phyloP scores from a whole-genome alignment of 805 yeast species.

The Lipomyces yamadae region DNA sequence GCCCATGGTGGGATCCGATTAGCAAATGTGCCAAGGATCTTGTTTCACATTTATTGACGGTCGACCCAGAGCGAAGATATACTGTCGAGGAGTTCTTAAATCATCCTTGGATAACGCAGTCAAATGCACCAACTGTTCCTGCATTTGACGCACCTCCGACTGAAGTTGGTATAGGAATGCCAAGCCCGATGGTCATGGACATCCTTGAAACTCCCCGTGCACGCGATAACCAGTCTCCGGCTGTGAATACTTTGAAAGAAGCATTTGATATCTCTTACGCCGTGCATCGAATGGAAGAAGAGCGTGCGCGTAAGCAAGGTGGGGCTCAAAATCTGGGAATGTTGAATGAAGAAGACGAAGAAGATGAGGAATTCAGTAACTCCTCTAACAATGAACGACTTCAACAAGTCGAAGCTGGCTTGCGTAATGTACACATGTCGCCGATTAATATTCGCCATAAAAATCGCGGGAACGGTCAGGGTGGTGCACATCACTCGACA shows the following conservation, averaged over 20 bases:
- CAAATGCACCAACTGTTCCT: slow-evolving; percentile 41
- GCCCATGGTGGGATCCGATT: slow-evolving; percentile 92
- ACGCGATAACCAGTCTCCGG: slow-evolving; percentile 48
- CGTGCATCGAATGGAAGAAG: slow-evolving; percentile 79
- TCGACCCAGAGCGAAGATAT: slow-evolving; percentile 69
- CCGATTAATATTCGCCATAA: slow-evolving; percentile 9
- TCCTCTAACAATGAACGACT: slow-evolving; percentile 19
- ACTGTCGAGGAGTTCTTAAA: slow-evolving; percentile 71
- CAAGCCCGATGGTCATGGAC: slow-evolving; percentile 33
- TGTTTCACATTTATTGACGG: slow-evolving; percentile 69
- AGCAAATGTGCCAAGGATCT: slow-evolving; percentile 69
- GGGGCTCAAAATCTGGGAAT: slow-evolving; percentile 43
- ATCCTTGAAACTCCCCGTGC: slow-evolving; percentile 35
- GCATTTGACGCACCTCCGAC: slow-evolving; percentile 37
- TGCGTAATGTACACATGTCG: slow-evolving; percentile 35
- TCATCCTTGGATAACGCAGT: slow-evolving; percentile 73
- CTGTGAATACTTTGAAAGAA: slow-evolving; percentile 80
- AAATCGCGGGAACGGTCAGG: not conserved
- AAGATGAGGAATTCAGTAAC: slow-evolving; percentile 42
- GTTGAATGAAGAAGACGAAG: slow-evolving; percentile 47
- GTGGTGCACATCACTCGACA: not conserved
- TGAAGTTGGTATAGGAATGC: not conserved
- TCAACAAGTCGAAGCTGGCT: slow-evolving; percentile 36
- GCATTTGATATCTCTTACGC: slow-evolving; percentile 88
- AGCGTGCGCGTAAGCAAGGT: slow-evolving; percentile 48